Percentiles rank a stretch among this genome's conserved stretches.
Evolutionary conservation across 1,284 basidiomycete genomes (phyloP).

Genomic region (Phaffia rhodozyma): DNA sequence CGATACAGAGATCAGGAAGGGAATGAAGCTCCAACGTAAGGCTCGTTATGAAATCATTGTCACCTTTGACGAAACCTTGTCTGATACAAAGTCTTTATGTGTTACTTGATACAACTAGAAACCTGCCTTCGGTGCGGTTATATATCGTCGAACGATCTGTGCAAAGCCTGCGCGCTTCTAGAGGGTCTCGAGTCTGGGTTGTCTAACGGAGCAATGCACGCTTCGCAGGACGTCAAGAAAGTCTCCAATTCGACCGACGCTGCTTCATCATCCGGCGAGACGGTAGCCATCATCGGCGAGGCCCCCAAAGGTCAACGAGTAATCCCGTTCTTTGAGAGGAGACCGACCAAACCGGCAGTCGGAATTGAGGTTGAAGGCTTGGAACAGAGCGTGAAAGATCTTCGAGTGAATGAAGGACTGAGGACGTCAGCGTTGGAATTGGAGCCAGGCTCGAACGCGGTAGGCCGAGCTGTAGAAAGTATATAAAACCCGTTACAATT

Average conservation of each 20-base stretch:
- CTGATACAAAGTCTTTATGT: conserved; percentile 13
- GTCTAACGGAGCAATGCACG: conserved; percentile 35
- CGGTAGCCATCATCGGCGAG: not conserved
- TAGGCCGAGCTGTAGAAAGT: too few species aligned
- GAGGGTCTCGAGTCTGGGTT: conserved; percentile 82
- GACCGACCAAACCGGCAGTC: not conserved
- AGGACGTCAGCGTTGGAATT: too few species aligned
- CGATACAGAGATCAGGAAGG: conserved; percentile 60
- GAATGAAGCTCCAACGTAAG: conserved; percentile 66
- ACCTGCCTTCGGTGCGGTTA: conserved; percentile 81
- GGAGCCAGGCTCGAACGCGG: too few species aligned
- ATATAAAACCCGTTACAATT: too few species aligned
- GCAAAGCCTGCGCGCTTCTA: conserved; percentile 81
- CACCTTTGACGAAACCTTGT: not conserved
- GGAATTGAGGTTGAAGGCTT: too few species aligned
- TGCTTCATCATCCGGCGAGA: not conserved
- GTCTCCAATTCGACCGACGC: conserved; percentile 28
- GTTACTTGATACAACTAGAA: conserved; percentile 41
- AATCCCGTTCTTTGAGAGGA: conserved; percentile 33
- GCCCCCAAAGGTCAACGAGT: conserved; percentile 30
- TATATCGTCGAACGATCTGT: conserved; percentile 81
- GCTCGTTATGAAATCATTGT: not conserved
- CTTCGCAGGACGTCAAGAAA: conserved; percentile 35
- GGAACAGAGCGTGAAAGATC: too few species aligned
- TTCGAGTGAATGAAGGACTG: too few species aligned